Evolutionary conservation across 2,329 filamentous ascomycete genomes (phyloP), one percentile per base, ranked within the genome.

Genomic region (Xylaria sp.): DNA sequence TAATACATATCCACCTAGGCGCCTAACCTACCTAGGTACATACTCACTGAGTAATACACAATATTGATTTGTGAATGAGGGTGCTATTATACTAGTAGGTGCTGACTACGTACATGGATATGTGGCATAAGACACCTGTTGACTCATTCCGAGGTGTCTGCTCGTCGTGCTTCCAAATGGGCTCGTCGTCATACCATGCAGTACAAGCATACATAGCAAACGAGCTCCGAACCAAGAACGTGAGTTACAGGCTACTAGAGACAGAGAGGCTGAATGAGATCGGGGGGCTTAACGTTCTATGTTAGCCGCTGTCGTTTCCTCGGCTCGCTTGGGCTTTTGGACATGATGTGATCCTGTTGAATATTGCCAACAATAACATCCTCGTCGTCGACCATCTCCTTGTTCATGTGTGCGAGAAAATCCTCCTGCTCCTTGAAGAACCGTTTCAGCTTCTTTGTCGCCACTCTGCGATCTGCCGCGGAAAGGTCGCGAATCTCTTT

Each of bases 401-500:
- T 61, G 63, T 75, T 73, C 72, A 73, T 76, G 47, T 75, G 73
- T 23, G 70, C 72, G 19, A 76, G 70, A 62, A 75, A 76, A n/a
- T 63, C 63, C 65, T 74, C 70, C 63, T 76, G 74, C 58, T 76
- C 73, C 25, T 61, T 43, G n/a, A 76, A 60, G 66, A 76, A 76
- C 31, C 57, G 52, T 66, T 76, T 76, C 17, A 76, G 64, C 54
- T 71, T 71, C 31, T 57, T 59, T 6, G 72, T 76, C 9, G 72
- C 51, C 4, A 76, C 66, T 6, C 64, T 62, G 23, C 73, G 69
- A 19, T 71, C 73, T 11, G 68, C 67, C 28, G 66, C 62, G 37
- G 68, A 65, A 37, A 70, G 59, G 42, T 78, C 78, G n/a, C 76
- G 74, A 50, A 84, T 69, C 53, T 75, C 71, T 62, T 79, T 80